A percentile compares a stretch with the other conserved stretches of the same genome.
Conservation (phyloP, 352 stramenopile genomes). For the Pythium myriotylum region DNA sequence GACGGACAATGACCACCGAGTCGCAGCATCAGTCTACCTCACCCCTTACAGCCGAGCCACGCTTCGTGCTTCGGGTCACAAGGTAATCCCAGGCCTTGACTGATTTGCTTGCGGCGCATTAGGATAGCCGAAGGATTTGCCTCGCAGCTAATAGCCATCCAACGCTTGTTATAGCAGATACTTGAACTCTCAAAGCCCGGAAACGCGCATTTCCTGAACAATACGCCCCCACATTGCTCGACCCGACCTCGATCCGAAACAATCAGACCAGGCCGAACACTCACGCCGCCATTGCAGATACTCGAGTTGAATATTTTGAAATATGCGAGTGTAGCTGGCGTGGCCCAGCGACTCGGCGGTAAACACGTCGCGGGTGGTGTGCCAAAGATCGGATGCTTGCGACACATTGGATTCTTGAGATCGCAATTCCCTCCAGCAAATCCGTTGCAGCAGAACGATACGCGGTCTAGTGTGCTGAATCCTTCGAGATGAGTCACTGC, state of each 20-base stretch:
- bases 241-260: too few relatives aligned
- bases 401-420: not conserved
- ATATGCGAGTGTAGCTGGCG: too few relatives aligned
- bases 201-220: not conserved
- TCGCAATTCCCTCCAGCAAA: slow-evolving; percentile 3
- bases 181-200: not conserved
- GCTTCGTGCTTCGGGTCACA: too few relatives aligned
- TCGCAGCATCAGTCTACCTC: too few relatives aligned
- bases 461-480: not conserved
- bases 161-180: slow-evolving; percentile 1
- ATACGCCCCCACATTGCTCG: too few relatives aligned
- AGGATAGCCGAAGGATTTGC: not conserved
- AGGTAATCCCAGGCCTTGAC: too few relatives aligned
- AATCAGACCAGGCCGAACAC: too few relatives aligned
- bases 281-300: too few relatives aligned
- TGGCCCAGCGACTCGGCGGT: too few relatives aligned
- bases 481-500: not conserved
- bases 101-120: too few relatives aligned
- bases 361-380: not conserved
- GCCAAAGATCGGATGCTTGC: not conserved
- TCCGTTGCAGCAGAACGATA: slow-evolving; percentile 8
- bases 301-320: too few relatives aligned
- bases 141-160: slow-evolving; percentile 1
- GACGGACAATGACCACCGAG: not conserved
- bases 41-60: too few relatives aligned